Conservation (phyloP, 2,329 filamentous ascomycete genomes). For the Verticillium alfalfae region DNA sequence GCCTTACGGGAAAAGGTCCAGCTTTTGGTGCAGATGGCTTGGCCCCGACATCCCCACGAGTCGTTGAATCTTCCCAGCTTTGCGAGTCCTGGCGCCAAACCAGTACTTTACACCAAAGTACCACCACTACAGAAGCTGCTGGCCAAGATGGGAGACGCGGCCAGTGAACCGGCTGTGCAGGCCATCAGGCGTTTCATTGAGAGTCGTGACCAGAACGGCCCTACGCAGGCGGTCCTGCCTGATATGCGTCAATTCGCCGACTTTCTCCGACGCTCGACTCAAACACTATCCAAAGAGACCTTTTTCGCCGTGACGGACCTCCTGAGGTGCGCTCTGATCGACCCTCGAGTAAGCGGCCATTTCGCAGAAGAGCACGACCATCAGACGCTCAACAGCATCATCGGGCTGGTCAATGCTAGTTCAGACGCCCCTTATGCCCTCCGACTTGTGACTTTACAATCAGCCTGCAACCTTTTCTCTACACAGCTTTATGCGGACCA, state of each 20-base stretch:
- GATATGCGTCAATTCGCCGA: conserved; percentile 59
- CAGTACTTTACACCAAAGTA: conserved; percentile 69
- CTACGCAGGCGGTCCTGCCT: conserved; percentile 64
- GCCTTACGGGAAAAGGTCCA: conserved; percentile 67
- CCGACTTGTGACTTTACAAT: conserved; percentile 76
- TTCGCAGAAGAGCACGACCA: conserved; percentile 72
- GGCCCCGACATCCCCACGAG: conserved; percentile 71
- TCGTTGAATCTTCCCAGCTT: conserved; percentile 66
- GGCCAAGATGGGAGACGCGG: conserved; percentile 64
- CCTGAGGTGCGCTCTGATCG: conserved; percentile 69
- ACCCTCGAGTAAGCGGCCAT: conserved; percentile 73
- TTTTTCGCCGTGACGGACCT: conserved; percentile 84
- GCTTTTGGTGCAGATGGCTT: conserved; percentile 68
- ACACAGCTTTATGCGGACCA: conserved; percentile 64
- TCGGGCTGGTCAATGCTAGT: conserved; percentile 53
- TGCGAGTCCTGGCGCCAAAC: conserved; percentile 54
- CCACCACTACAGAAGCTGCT: conserved; percentile 80
- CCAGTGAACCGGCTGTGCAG: conserved; percentile 54
- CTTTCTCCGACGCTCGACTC: conserved; percentile 53
- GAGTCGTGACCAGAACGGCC: conserved; percentile 47
- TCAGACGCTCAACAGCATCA: conserved; percentile 55
- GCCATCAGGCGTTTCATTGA: conserved; percentile 68
- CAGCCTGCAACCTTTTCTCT: conserved; percentile 80
- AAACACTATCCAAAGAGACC: conserved; percentile 53
- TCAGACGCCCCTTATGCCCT: conserved; percentile 69